Conservation (phyloP, 2,329 filamentous ascomycete species). For the Dichotomopilus funicola region DNA sequence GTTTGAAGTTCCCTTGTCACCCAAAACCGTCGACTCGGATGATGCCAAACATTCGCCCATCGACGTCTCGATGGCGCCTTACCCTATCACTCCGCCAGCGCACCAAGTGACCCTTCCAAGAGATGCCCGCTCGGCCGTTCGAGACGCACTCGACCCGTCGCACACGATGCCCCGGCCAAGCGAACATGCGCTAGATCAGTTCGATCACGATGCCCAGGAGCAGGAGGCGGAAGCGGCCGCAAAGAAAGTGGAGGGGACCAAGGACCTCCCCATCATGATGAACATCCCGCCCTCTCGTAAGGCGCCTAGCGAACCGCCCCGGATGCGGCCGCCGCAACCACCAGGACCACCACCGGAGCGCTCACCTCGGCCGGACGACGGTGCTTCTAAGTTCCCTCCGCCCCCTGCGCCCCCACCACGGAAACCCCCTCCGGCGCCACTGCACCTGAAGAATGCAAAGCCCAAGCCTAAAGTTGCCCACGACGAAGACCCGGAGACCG, state of each 20-base stretch:
- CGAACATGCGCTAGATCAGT: constrained; percentile 52
- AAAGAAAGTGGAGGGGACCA: constrained; percentile 40
- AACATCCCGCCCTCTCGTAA: constrained; percentile 51
- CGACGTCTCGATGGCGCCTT: constrained; percentile 53
- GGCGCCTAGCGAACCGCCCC: constrained; percentile 46
- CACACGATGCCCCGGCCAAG: constrained; percentile 55
- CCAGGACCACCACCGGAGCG: constrained; percentile 39
- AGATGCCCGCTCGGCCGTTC: constrained; percentile 37
- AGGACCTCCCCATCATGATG: constrained; percentile 45
- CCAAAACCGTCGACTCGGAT: constrained; percentile 41
- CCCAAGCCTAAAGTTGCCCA: constrained; percentile 26
- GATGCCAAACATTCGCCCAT: constrained; percentile 52
- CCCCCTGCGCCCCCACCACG: constrained; percentile 56
- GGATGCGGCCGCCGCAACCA: constrained; percentile 45
- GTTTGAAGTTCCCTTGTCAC: constrained; percentile 40
- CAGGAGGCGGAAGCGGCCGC: constrained; percentile 39
- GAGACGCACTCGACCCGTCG: constrained; percentile 48
- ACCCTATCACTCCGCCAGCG: constrained; percentile 58
- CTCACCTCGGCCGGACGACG: constrained; percentile 39
- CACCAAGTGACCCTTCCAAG: constrained; percentile 36
- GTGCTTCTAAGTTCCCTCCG: constrained; percentile 44
- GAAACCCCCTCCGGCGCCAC: constrained; percentile 78
- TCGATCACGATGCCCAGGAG: constrained; percentile 49
- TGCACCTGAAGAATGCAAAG: constrained; percentile 57
- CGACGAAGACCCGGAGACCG: constrained; percentile 57